phyloP scores from a whole-genome alignment of 2,329 filamentous ascomycete genomes.

The Sclerotinia sclerotiorum region DNA sequence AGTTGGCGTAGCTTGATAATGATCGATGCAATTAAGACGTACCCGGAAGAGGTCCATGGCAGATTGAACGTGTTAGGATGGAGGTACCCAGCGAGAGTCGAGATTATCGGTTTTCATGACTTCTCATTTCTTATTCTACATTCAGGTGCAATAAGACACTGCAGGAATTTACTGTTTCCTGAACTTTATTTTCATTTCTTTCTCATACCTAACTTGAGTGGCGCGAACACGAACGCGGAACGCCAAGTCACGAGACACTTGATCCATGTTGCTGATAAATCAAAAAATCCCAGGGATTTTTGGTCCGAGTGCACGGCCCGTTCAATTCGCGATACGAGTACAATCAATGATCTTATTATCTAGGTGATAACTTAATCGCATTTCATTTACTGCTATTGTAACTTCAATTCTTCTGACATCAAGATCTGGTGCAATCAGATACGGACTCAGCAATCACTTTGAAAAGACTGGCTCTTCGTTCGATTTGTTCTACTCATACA shows the following conservation, averaged over 20 bases:
- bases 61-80: constrained; percentile 16
- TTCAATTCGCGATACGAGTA: too few species aligned
- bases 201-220: neutral
- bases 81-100: neutral
- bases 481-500: neutral
- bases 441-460: neutral
- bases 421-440: neutral
- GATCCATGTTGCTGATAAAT: neutral
- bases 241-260: neutral
- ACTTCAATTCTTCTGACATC: neutral
- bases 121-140: neutral
- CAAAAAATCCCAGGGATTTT: neutral
- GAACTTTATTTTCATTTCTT: neutral
- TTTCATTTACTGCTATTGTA: neutral
- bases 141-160: neutral
- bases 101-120: constrained; percentile 15
- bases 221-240: constrained; percentile 13
- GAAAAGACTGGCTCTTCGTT: neutral
- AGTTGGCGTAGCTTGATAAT: constrained; percentile 81
- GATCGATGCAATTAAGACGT: constrained; percentile 92
- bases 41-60: constrained; percentile 78
- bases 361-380: neutral
- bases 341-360: too few species aligned
- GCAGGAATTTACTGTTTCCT: neutral
- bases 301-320: too few species aligned